Evolutionary conservation across 495 filamentous ascomycete genomes (phyloP), one percentile per base, ranked within the genome.

Genomic region (Elaphomyces granulatus): DNA sequence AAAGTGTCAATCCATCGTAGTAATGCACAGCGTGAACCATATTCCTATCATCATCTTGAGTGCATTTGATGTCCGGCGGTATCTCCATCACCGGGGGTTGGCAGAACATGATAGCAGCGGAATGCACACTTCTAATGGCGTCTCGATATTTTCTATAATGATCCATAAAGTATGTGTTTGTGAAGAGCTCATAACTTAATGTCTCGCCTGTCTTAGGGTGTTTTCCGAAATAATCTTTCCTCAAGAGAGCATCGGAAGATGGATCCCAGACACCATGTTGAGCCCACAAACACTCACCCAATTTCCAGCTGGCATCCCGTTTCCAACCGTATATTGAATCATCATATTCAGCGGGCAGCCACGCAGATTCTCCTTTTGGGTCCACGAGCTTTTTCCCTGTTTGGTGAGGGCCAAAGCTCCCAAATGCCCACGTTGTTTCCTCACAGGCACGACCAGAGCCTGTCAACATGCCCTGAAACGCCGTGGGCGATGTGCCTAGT

Each of bases 231-330:
- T 96, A 96, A 50, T 92, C 79, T 52, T 87, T 90, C 44, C 72
- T 74, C 21, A 92, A 57, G 2, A 98, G 63, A 12, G 71, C 74
- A 52, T 94, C 85, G 4, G 69, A 79, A 0, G 68, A 66, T 7
- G 81, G 81, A 52, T 96, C 87, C 90, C 90, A 98, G 0, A 96
- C 76, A 3, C 86, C 87, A 59, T 96, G 87, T 46, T 96, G 90
- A 9, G 92, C 90, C 90, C 90, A 98, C 20, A 96, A 46, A 53
- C 90, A 95, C 57, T 92, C 77, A 12, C 88, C 92, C 8, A 98
- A 59, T 49, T 80, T 90, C 90, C 90, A 98, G 7, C 64, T 75
- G 9, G 81, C 71, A 51, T 90, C 87, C 46, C 90, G 74, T 47
- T 79, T 83, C 78, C 84, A 98, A 26, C 85, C 87, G 52, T 98